These are phyloP conservation scores for Parmelia sp. DNA, from an alignment of 495 filamentous ascomycete genomes.

Conservation along the genomic window DNA sequence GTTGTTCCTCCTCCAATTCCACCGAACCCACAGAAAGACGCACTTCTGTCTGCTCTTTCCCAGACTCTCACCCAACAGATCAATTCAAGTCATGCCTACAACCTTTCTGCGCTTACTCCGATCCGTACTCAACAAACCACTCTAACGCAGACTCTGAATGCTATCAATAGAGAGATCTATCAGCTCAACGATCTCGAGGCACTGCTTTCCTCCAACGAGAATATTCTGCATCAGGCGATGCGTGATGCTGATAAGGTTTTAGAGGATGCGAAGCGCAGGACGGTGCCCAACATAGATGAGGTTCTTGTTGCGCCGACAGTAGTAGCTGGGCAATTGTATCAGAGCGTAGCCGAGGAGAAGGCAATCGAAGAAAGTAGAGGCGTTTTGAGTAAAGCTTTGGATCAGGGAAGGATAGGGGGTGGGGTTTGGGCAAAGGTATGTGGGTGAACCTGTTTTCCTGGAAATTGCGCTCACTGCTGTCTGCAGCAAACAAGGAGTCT, in stretches of 20 bases:
- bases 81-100: constrained; percentile 55
- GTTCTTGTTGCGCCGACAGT: constrained; percentile 90
- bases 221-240: constrained; percentile 68
- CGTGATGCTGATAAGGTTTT: constrained; percentile 75
- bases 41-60: constrained; percentile 71
- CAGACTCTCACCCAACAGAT: constrained; percentile 60
- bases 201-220: constrained; percentile 68
- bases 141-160: constrained; percentile 58
- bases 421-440: constrained; percentile 70
- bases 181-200: constrained; percentile 61
- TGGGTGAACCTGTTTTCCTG: neutral
- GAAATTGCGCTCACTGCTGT: constrained; percentile 4
- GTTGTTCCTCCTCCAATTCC: constrained; percentile 76
- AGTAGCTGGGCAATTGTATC: constrained; percentile 86
- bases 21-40: constrained; percentile 94
- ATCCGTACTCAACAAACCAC: constrained; percentile 74
- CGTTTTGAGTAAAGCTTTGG: constrained; percentile 73
- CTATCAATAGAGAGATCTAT: constrained; percentile 63
- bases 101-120: constrained; percentile 62
- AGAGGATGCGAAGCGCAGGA: constrained; percentile 47
- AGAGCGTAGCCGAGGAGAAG: constrained; percentile 76
- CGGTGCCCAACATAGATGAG: constrained; percentile 72
- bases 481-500: constrained; percentile 65
- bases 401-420: constrained; percentile 71
- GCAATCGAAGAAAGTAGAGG: constrained; percentile 80